A percentile compares a stretch with the other conserved stretches of the same genome.
These are phyloP conservation scores for Neoboletus subvelutipes DNA, from an alignment of 768 basidiomycete species.

Conservation along the genomic window DNA sequence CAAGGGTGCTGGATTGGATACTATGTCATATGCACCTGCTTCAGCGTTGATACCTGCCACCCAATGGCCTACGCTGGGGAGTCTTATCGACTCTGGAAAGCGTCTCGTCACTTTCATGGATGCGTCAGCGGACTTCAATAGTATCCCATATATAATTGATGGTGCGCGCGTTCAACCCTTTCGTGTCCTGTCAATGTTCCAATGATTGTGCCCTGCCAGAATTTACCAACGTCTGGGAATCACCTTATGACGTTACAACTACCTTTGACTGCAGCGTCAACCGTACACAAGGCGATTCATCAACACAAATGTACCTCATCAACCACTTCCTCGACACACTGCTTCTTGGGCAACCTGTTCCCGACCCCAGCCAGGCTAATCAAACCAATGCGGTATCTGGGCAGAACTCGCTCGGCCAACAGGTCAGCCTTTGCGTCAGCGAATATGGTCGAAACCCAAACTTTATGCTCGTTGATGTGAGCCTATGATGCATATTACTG, in stretches of 20 bases:
- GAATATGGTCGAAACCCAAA: conserved; percentile 66
- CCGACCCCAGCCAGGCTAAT: conserved; percentile 60
- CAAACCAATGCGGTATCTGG: conserved; percentile 78
- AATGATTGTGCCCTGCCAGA: conserved; percentile 44
- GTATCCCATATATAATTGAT: conserved; percentile 85
- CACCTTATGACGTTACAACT: conserved; percentile 58
- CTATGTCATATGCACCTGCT: conserved; percentile 71
- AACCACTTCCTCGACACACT: conserved; percentile 89
- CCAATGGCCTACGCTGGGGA: conserved; percentile 84
- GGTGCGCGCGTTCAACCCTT: conserved; percentile 47
- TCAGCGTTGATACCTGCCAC: conserved; percentile 53
- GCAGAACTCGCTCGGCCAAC: conserved; percentile 68
- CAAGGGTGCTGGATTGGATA: conserved; percentile 66
- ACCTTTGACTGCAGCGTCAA: conserved; percentile 86
- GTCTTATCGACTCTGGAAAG: conserved; percentile 73
- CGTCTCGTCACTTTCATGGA: conserved; percentile 86
- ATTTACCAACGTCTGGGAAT: conserved; percentile 90
- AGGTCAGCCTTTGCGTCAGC: conserved; percentile 66
- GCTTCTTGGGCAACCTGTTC: conserved; percentile 59
- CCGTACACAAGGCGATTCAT: conserved; percentile 67
- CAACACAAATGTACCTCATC: conserved; percentile 81
- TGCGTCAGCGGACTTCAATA: conserved; percentile 64
- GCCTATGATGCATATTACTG: conserved; percentile 26
- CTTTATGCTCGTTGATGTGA: conserved; percentile 86
- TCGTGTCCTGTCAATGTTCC: background rate